Evolutionary conservation across 371 early-diverging fungal genomes (phyloP).

Genomic region (Choanephora cucurbitarum): DNA sequence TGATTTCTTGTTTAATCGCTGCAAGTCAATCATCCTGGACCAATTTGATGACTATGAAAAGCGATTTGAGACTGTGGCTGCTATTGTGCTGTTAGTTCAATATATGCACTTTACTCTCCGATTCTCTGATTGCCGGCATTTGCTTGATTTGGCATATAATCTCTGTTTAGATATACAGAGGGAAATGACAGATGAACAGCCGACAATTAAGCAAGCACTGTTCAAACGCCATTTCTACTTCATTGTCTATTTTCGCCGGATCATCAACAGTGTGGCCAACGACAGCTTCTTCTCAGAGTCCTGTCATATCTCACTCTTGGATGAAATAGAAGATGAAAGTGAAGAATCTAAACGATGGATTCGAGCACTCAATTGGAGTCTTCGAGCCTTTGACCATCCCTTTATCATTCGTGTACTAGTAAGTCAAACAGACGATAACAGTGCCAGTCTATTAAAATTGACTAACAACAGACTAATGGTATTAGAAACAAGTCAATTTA

Average conservation of each 20-base stretch:
- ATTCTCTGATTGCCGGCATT: background rate
- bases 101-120: slow-evolving; percentile 3
- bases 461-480: too few species aligned
- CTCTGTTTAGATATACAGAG: background rate
- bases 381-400: too few species aligned
- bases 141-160: background rate
- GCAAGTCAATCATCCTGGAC: background rate
- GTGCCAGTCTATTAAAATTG: too few species aligned
- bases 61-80: background rate
- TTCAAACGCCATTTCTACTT: background rate
- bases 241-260: background rate
- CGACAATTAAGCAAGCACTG: background rate
- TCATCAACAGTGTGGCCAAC: slow-evolving; percentile 1
- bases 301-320: background rate
- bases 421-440: too few species aligned
- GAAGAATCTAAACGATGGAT: background rate
- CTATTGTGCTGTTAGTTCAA: background rate
- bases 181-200: background rate
- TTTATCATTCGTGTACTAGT: too few species aligned
- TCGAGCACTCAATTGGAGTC: too few species aligned
- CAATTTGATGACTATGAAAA: slow-evolving; percentile 1
- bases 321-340: background rate
- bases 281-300: background rate
- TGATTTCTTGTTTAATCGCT: background rate
- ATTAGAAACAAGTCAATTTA: background rate